phyloP scores from a whole-genome alignment of 2,329 filamentous ascomycete genomes.

The Apiospora pterosperma region DNA sequence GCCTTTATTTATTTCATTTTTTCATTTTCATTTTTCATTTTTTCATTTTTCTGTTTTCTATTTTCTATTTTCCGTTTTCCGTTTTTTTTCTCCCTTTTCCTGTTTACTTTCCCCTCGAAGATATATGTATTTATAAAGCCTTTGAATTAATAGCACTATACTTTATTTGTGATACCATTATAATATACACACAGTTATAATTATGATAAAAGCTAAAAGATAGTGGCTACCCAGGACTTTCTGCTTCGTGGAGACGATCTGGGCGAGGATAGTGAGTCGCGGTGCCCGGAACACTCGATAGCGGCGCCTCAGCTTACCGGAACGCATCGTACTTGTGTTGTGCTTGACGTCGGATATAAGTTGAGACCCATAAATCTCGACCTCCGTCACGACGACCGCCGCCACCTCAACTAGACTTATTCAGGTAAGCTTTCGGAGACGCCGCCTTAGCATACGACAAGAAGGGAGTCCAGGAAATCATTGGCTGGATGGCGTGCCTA shows the following conservation, averaged over 20 bases:
- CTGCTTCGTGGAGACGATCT: constrained; percentile 15
- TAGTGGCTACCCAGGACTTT: constrained; percentile 8
- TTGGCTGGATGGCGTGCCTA: background rate
- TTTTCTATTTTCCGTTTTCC: too few species aligned
- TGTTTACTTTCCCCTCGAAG: too few species aligned
- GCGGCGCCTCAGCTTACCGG: constrained; percentile 16
- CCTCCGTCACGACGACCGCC: background rate
- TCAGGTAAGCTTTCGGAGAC: constrained; percentile 3
- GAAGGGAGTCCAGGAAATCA: background rate
- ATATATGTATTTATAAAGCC: too few species aligned
- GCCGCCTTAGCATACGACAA: background rate
- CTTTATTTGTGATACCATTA: too few species aligned
- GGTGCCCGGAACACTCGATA: constrained; percentile 22
- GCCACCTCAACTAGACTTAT: background rate
- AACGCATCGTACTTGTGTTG: constrained; percentile 6
- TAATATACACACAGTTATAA: too few species aligned
- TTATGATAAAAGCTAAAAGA: too few species aligned
- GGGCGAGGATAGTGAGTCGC: constrained; percentile 20
- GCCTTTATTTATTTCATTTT: too few species aligned
- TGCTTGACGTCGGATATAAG: background rate
- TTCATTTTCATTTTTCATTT: too few species aligned
- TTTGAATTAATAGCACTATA: too few species aligned
- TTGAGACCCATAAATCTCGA: background rate
- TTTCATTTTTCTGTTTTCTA: too few species aligned
- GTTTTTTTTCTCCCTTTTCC: too few species aligned